Percentiles rank a stretch among this genome's conserved stretches.
Evolutionary conservation across 2,329 filamentous ascomycete genomes (phyloP).

Genomic region (Ascochyta viciae-villosae): DNA sequence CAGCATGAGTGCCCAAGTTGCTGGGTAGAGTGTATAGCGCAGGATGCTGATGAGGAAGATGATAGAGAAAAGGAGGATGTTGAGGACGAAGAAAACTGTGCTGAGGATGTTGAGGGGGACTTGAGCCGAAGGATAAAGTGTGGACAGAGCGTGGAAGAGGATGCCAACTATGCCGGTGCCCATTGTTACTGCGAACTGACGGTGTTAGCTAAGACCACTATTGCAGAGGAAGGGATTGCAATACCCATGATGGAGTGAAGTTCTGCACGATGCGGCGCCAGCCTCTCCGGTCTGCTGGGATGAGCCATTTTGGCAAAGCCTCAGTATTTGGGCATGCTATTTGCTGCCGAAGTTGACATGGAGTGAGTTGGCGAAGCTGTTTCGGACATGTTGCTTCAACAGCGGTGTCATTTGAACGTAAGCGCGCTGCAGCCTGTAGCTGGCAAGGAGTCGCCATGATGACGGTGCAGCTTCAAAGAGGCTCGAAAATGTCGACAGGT

Average conservation of each 20-base stretch:
- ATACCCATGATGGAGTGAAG: slow-evolving; percentile 46
- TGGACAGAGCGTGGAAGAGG: slow-evolving; percentile 65
- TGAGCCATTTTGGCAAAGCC: slow-evolving; percentile 33
- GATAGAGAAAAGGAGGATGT: slow-evolving; percentile 61
- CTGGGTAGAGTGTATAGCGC: slow-evolving; percentile 70
- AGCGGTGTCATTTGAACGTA: slow-evolving; percentile 11
- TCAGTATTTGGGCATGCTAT: slow-evolving; percentile 2
- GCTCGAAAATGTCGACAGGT: no score
- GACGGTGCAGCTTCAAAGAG: not conserved
- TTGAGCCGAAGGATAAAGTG: slow-evolving; percentile 58
- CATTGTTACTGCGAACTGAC: slow-evolving; percentile 34
- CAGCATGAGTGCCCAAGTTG: slow-evolving; percentile 72
- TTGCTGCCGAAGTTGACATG: slow-evolving; percentile 15
- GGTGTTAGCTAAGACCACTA: not conserved
- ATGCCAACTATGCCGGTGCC: slow-evolving; percentile 55
- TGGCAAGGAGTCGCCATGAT: slow-evolving; percentile 11
- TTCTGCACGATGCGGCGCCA: slow-evolving; percentile 45
- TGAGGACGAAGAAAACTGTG: slow-evolving; percentile 66
- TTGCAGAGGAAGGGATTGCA: not conserved
- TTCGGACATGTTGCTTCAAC: slow-evolving; percentile 9
- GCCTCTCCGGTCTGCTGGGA: slow-evolving; percentile 29
- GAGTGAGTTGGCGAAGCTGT: slow-evolving; percentile 11
- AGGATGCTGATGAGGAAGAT: slow-evolving; percentile 63
- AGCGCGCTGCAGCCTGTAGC: slow-evolving; percentile 3
- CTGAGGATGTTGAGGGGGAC: slow-evolving; percentile 61